A percentile compares a stretch with the other conserved stretches of the same genome.
Conservation (phyloP, 768 basidiomycete genomes). For the Russula griseocarnosa region DNA sequence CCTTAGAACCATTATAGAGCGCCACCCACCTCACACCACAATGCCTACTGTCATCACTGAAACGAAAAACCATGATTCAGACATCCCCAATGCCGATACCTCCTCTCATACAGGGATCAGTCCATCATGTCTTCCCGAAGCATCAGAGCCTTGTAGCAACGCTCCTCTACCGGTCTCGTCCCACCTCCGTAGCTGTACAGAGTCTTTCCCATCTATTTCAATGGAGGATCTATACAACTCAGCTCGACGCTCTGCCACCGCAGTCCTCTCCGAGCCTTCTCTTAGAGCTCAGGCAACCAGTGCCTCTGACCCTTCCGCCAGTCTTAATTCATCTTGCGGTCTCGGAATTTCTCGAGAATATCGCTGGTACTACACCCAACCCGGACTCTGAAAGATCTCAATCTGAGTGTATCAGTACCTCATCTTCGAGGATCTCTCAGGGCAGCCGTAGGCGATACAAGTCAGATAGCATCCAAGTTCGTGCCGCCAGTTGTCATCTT, state of each 20-base stretch:
- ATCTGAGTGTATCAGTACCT: background rate
- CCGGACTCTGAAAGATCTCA: background rate
- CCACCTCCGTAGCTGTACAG: background rate
- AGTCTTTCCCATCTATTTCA: conserved; percentile 6
- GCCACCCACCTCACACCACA: background rate
- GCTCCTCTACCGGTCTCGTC: background rate
- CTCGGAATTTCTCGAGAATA: background rate
- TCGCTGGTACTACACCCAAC: no score
- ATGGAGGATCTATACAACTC: conserved; percentile 8
- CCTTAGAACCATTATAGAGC: background rate
- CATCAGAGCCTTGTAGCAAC: background rate
- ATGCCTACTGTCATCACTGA: background rate
- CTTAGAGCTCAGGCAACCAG: background rate
- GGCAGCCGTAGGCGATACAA: conserved; percentile 10
- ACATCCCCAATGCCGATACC: background rate
- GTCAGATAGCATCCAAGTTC: conserved; percentile 18
- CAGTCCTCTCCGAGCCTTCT: background rate
- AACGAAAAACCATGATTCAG: background rate
- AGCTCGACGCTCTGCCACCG: background rate
- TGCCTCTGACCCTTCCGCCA: background rate
- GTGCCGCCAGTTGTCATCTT: background rate
- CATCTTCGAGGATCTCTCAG: background rate
- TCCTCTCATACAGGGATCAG: background rate
- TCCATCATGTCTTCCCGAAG: background rate
- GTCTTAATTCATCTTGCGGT: background rate